These are phyloP conservation scores for Pichia terricola DNA, from an alignment of 1,139 yeast genomes.

Conservation along the genomic window DNA sequence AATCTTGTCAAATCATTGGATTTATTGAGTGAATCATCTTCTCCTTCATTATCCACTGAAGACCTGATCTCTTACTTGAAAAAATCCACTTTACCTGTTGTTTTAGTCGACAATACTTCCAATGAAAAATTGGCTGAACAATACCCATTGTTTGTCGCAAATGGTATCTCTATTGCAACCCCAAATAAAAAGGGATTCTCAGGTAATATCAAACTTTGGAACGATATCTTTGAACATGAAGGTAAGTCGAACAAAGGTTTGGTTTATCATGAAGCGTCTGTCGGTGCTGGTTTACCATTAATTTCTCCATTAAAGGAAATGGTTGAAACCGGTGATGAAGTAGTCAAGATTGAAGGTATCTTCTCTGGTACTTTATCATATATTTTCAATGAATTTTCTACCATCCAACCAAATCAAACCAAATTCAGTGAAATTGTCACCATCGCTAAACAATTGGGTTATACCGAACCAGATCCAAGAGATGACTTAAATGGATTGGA, in stretches of 20 bases:
- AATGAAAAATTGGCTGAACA: slow-evolving; percentile 63
- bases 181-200: slow-evolving; percentile 98
- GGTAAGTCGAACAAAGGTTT: slow-evolving; percentile 44
- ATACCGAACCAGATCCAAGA: slow-evolving; percentile 98
- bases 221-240: slow-evolving; percentile 51
- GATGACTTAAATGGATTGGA: slow-evolving; percentile 97
- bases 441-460: slow-evolving; percentile 83
- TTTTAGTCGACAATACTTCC: slow-evolving; percentile 90
- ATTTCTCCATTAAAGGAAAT: slow-evolving; percentile 82
- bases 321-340: slow-evolving; percentile 84
- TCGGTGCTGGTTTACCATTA: slow-evolving; percentile 96
- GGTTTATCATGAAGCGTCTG: slow-evolving; percentile 97
- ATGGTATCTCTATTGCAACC: slow-evolving; percentile 88
- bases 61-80: slow-evolving; percentile 55
- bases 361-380: slow-evolving; percentile 95
- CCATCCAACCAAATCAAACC: slow-evolving; percentile 48
- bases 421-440: slow-evolving; percentile 85
- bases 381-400: slow-evolving; percentile 87
- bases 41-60: slow-evolving; percentile 43
- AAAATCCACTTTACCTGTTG: slow-evolving; percentile 62
- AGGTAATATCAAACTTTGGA: slow-evolving; percentile 67
- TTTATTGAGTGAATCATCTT: slow-evolving; percentile 33
- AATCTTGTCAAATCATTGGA: slow-evolving; percentile 50
- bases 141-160: slow-evolving; percentile 64
- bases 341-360: slow-evolving; percentile 88